phyloP scores from a whole-genome alignment of 2,329 filamentous ascomycete genomes.

The Ilyonectria destructans region DNA sequence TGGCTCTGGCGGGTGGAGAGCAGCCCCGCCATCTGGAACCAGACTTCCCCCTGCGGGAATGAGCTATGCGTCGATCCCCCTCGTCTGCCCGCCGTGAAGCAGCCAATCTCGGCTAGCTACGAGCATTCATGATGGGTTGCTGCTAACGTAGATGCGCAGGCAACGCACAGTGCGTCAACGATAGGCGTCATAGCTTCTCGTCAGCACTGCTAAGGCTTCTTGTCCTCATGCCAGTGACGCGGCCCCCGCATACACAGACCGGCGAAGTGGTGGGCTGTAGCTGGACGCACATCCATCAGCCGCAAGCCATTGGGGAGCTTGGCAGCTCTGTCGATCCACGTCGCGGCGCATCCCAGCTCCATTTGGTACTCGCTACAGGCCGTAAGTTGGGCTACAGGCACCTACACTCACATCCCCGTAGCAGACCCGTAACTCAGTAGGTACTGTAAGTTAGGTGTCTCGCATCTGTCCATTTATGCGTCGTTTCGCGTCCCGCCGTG shows the following conservation, averaged over 20 bases:
- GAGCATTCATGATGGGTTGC: neutral
- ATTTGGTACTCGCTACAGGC: neutral
- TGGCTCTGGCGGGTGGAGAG: neutral
- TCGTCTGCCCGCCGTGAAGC: too few relatives aligned
- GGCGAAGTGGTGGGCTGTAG: neutral
- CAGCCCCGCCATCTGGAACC: constrained; percentile 2
- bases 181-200: neutral
- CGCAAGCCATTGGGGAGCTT: constrained; percentile 3
- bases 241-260: neutral
- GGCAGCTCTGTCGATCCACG: constrained; percentile 35
- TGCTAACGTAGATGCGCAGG: neutral
- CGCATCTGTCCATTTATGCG: neutral
- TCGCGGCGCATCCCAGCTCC: constrained; percentile 31
- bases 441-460: neutral
- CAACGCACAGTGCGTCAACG: neutral
- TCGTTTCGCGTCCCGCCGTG: neutral
- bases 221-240: neutral
- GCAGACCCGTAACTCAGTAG: neutral
- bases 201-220: neutral
- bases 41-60: neutral
- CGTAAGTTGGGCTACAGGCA: neutral
- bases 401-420: neutral
- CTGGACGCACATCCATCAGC: neutral
- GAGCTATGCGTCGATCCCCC: neutral
- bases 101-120: constrained; percentile 8